Evolutionary conservation across 208 protist species (phyloP).

Genomic region (Leishmania gerbilli): DNA sequence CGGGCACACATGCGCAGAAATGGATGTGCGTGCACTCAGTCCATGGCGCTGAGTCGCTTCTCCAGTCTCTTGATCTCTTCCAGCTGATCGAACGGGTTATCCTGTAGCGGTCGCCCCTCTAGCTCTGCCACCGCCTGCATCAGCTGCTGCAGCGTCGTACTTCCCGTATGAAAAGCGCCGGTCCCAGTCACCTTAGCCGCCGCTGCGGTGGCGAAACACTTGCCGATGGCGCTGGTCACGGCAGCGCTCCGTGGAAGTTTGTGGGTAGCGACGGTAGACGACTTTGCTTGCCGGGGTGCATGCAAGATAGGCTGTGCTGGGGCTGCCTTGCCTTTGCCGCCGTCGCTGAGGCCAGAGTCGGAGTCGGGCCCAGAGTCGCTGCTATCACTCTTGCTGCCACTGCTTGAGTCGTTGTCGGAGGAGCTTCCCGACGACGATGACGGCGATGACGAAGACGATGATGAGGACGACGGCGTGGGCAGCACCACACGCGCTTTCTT

Average conservation of each 20-base stretch:
- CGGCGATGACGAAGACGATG: constrained; percentile 6
- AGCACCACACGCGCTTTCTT: constrained; percentile 14
- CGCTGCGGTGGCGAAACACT: neutral
- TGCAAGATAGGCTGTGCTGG: neutral
- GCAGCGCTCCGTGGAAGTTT: constrained; percentile 2
- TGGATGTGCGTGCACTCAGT: neutral
- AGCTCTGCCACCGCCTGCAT: constrained; percentile 17
- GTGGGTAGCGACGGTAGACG: constrained; percentile 7
- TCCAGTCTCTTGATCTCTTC: constrained; percentile 27
- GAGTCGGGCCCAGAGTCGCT: constrained; percentile 5
- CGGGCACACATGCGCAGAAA: neutral
- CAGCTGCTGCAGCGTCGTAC: constrained; percentile 11
- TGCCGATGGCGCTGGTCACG: neutral
- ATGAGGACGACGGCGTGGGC: constrained; percentile 2
- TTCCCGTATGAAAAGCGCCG: neutral
- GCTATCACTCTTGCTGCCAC: constrained; percentile 1
- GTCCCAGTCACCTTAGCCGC: neutral
- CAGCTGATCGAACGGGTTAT: constrained; percentile 27
- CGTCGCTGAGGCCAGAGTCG: neutral
- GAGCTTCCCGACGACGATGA: constrained; percentile 6
- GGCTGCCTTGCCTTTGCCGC: neutral
- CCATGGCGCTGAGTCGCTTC: constrained; percentile 19
- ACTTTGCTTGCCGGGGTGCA: neutral
- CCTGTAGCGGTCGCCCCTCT: constrained; percentile 19
- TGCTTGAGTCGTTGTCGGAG: constrained; percentile 13